Evolutionary conservation across 176 grass and related monocot genomes (phyloP), one percentile per base, ranked within the genome.

Genomic region (Oryza meridionalis): DNA sequence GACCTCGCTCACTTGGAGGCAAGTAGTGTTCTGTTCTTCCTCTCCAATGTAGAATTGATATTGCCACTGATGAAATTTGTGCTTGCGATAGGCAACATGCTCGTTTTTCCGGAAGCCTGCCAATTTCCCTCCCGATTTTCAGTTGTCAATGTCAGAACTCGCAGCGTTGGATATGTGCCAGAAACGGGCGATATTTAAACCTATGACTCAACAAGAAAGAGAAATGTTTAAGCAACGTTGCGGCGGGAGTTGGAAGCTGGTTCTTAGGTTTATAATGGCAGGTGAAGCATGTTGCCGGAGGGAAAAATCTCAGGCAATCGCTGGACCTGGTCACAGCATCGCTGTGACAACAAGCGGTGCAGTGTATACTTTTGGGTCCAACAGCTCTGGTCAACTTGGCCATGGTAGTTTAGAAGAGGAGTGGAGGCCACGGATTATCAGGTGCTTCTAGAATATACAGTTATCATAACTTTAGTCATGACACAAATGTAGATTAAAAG

Each of bases 1-100:
- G 94, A 97, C 89, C 94, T 97, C 69, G 92, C 94, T 67, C 85
- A 87, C 70, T 86, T 97, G 40, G 94, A 97, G 94, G 94, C 94
- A 97, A 97, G 91, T 92, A 58, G 69, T 16, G 38, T 87, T 85
- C 68, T 72, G 14, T 85, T 87, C 42, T 67, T 61, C 82, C 59
- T 77, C 47, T 67, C 46, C 33, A 53, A 82, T 76, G 22, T 87
- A 94, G 92, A 92, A 92, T 92, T 84, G 79, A 87, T 94, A 92
- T 90, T 90, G 85, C 86, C n/a, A 47, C 90, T 97, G 84, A 97
- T 94, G 68, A 49, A 66, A 70, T 77, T 79, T 62, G 63, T 90
- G 55, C 67, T 87, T 86, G 73, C 78, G 46, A 59, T 91, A 94
- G 94, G 94, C 83, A 75, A 92, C 94, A 70, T 97, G 94, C 82